These are phyloP conservation scores for Dictyostelium intermedium DNA, from an alignment of 78 protist species.

Conservation along the genomic window DNA sequence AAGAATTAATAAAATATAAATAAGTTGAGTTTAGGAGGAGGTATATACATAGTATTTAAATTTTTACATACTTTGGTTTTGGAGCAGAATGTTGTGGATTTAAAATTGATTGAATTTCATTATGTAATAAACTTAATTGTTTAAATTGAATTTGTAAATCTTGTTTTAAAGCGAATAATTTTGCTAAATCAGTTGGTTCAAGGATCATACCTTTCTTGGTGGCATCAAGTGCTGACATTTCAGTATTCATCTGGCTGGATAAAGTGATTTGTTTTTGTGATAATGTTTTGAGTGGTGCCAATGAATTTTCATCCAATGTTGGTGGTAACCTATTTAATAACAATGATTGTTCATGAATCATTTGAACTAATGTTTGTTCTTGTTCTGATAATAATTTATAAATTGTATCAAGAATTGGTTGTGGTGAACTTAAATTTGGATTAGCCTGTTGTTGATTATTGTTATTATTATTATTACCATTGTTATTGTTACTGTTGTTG, in stretches of 20 bases:
- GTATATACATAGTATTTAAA: background rate
- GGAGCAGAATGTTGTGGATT: constrained; percentile 41
- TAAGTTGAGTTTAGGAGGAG: no score
- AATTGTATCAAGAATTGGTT: constrained; percentile 74
- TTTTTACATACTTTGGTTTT: constrained; percentile 69
- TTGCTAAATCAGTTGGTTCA: constrained; percentile 77
- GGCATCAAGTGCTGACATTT: constrained; percentile 77
- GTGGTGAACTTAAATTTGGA: constrained; percentile 58
- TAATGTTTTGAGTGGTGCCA: background rate
- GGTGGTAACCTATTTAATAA: constrained; percentile 66
- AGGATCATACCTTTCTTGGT: constrained; percentile 76
- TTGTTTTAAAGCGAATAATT: constrained; percentile 64
- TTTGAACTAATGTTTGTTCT: constrained; percentile 51
- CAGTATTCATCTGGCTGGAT: constrained; percentile 71
- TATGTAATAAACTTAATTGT: constrained; percentile 52
- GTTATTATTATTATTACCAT: background rate
- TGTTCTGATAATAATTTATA: constrained; percentile 69
- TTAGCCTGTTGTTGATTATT: background rate
- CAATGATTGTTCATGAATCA: constrained; percentile 75
- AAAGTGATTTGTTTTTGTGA: constrained; percentile 66
- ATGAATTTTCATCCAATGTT: constrained; percentile 37
- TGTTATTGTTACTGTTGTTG: background rate
- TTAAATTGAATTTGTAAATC: constrained; percentile 75
- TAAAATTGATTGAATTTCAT: constrained; percentile 64
- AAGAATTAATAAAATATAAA: background rate